Evolutionary conservation across 2,329 filamentous ascomycete species (phyloP).

Genomic region (Beauveria varroae): DNA sequence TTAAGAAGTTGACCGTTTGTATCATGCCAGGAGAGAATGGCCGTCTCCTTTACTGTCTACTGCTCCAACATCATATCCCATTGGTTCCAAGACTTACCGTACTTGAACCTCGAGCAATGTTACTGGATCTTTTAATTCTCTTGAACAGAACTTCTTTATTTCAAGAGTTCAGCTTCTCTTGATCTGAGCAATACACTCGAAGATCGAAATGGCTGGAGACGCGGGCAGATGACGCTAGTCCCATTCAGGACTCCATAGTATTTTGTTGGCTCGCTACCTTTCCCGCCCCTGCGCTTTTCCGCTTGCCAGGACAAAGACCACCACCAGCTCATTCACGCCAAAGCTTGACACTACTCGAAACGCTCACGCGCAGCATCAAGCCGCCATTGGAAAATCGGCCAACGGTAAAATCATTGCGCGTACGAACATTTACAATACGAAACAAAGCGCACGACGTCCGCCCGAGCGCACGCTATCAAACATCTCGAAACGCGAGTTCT

Average conservation of each 20-base stretch:
- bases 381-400: not conserved
- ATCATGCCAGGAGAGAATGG: too few species aligned
- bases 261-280: constrained; percentile 10
- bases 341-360: not conserved
- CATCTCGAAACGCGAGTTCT: not conserved
- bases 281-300: constrained; percentile 8
- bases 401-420: not conserved
- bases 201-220: too few species aligned
- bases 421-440: not conserved
- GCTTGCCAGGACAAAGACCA: constrained; percentile 7
- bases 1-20: too few species aligned
- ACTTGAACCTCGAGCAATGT: too few species aligned
- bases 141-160: too few species aligned
- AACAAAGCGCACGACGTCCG: not conserved
- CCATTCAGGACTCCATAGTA: not conserved
- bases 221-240: constrained; percentile 3
- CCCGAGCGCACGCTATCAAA: not conserved
- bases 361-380: not conserved
- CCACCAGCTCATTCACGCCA: constrained; percentile 6
- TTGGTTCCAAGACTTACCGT: too few species aligned
- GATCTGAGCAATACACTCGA: not conserved
- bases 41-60: too few species aligned
- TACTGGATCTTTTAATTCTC: too few species aligned
- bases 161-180: too few species aligned
- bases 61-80: too few species aligned